Evolutionary conservation across 805 yeast species (phyloP).

Genomic region (Saturnispora ahearnii): DNA sequence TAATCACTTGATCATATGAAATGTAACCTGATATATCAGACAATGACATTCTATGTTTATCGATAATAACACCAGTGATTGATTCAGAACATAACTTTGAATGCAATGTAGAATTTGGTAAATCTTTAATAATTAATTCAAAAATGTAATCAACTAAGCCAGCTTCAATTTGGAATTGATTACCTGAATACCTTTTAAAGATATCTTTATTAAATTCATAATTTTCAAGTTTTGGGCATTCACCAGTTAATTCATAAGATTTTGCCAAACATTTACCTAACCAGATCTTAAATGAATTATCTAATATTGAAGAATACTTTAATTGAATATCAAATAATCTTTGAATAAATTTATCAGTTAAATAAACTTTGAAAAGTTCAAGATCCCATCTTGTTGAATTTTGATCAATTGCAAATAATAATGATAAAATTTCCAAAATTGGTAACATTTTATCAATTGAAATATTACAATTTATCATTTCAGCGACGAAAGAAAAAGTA

Average conservation of each 20-base stretch:
- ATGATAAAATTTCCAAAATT: not conserved
- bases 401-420: not conserved
- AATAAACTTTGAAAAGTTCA: not conserved
- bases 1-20: constrained; percentile 18
- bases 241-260: constrained; percentile 23
- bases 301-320: constrained; percentile 5
- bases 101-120: constrained; percentile 14
- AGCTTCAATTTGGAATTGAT: constrained; percentile 16
- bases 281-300: constrained; percentile 22
- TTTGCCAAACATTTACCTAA: constrained; percentile 25
- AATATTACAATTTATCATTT: not conserved
- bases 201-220: constrained; percentile 16
- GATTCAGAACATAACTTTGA: constrained; percentile 29
- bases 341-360: constrained; percentile 12
- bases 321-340: constrained; percentile 16
- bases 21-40: constrained; percentile 19
- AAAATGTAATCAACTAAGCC: constrained; percentile 25
- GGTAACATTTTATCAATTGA: not conserved
- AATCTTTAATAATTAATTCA: constrained; percentile 18
- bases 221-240: constrained; percentile 10
- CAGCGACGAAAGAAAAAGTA: not conserved
- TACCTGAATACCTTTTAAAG: constrained; percentile 9
- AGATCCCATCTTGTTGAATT: not conserved
- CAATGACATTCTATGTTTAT: constrained; percentile 17
- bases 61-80: constrained; percentile 32